Conservation (phyloP, 2,329 filamentous ascomycete genomes). For the Metarhizium anisopliae region DNA sequence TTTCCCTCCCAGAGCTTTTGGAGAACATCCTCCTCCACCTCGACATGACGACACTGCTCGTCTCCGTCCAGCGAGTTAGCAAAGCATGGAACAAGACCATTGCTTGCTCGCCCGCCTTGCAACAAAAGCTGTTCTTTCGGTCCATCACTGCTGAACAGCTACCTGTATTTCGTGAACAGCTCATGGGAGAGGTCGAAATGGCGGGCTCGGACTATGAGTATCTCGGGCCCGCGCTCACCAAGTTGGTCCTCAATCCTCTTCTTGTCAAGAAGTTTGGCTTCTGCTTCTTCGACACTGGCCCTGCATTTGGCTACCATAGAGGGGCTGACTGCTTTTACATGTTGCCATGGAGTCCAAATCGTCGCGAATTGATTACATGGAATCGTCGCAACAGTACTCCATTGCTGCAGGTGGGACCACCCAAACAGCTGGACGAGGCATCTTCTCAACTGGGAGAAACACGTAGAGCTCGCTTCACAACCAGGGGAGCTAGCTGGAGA, state of each 20-base stretch:
- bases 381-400: not conserved
- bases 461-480: not conserved
- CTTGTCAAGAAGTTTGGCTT: not conserved
- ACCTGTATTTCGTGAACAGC: not conserved
- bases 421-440: not conserved
- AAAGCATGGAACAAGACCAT: not conserved
- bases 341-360: not conserved
- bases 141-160: not conserved
- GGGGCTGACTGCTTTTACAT: not conserved
- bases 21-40: not conserved
- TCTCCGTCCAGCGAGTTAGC: not conserved
- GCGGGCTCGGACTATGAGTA: not conserved
- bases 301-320: not conserved
- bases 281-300: not conserved
- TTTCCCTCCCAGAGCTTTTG: not conserved
- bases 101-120: not conserved
- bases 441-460: too few species aligned
- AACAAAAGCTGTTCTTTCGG: not conserved
- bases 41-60: not conserved
- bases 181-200: not conserved
- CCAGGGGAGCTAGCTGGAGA: not conserved
- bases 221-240: not conserved
- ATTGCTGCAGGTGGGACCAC: not conserved
- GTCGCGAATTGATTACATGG: not conserved
- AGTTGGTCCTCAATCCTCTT: not conserved